Conservation (phyloP, 768 basidiomycete genomes). For the Lactarius hengduanensis region DNA sequence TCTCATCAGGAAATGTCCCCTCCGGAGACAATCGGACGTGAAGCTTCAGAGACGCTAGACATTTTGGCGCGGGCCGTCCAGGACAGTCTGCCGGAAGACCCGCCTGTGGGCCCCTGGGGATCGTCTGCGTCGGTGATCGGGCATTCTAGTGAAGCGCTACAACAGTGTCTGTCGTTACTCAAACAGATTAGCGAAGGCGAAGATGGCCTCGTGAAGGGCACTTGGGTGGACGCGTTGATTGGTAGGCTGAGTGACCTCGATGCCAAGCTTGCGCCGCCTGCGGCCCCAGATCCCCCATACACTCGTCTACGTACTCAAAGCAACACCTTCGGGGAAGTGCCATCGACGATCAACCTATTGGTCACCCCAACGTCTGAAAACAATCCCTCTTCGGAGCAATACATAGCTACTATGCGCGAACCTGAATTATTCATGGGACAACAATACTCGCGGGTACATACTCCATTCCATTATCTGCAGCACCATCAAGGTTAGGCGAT, state of each 20-base stretch:
- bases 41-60: constrained; percentile 6
- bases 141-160: neutral
- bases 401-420: neutral
- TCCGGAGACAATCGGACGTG: neutral
- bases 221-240: neutral
- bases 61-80: neutral
- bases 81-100: neutral
- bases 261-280: neutral
- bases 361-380: constrained; percentile 1
- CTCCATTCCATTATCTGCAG: constrained; percentile 3
- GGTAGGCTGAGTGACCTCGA: constrained; percentile 9
- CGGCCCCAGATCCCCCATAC: neutral
- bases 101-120: neutral
- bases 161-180: neutral
- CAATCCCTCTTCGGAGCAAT: neutral
- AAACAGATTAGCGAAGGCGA: neutral
- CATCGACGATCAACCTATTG: neutral
- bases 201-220: neutral
- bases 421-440: neutral
- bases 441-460: constrained; percentile 1
- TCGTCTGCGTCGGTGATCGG: neutral
- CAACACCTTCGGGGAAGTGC: neutral
- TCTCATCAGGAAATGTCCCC: neutral
- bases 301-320: neutral
- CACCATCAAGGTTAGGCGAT: neutral